A percentile compares a stretch with the other conserved stretches of the same genome.
These are phyloP conservation scores for Copromyces sp. DNA, from an alignment of 495 filamentous ascomycete species.

Conservation along the genomic window DNA sequence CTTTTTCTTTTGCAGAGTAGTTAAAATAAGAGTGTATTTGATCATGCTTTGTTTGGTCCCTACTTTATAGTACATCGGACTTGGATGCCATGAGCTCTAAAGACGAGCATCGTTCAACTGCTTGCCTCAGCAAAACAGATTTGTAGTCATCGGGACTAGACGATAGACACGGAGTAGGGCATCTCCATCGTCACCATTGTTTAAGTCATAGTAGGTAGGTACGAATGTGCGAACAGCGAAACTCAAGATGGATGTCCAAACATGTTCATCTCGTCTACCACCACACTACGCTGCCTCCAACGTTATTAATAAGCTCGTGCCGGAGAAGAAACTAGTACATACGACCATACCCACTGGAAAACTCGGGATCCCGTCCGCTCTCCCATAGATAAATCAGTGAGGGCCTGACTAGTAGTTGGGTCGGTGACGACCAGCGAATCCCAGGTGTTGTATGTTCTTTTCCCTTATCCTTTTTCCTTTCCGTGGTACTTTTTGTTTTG, in stretches of 20 bases:
- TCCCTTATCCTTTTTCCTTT: too few relatives aligned
- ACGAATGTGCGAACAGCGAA: too few relatives aligned
- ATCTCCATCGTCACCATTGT: too few relatives aligned
- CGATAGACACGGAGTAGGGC: too few relatives aligned
- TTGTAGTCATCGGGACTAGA: too few relatives aligned
- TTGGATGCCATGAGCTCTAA: background rate
- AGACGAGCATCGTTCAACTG: too few relatives aligned
- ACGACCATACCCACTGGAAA: conserved; percentile 37
- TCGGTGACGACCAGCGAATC: conserved; percentile 35
- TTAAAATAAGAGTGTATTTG: background rate
- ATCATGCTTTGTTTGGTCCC: background rate
- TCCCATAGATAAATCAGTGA: conserved; percentile 32
- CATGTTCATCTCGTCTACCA: too few relatives aligned
- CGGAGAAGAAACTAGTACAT: conserved; percentile 7
- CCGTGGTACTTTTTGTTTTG: too few relatives aligned
- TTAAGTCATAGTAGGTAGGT: too few relatives aligned
- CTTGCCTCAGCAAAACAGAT: too few relatives aligned
- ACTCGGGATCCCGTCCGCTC: conserved; percentile 43
- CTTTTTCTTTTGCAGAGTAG: background rate
- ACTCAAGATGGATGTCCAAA: too few relatives aligned
- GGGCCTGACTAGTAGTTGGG: conserved; percentile 34
- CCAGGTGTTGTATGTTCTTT: conserved; percentile 19
- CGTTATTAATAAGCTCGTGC: background rate
- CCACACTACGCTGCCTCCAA: too few relatives aligned
- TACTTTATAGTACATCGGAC: background rate